These are phyloP conservation scores for Phytophthora sp. DNA, from an alignment of 352 stramenopile species.

Conservation along the genomic window DNA sequence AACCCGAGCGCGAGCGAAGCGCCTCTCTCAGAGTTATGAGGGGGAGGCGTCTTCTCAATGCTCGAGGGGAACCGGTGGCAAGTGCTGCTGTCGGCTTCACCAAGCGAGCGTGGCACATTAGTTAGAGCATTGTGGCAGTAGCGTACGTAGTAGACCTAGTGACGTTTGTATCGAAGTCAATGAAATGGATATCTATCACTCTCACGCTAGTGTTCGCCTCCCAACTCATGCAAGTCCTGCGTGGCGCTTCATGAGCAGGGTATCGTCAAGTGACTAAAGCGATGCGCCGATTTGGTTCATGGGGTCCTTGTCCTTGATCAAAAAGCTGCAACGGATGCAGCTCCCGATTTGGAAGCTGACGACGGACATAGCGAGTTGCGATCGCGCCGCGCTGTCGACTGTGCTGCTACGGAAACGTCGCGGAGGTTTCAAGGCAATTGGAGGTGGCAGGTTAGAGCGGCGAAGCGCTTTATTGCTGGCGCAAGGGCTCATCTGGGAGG, in stretches of 20 bases:
- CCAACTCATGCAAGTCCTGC: neutral
- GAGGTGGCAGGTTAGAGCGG: neutral
- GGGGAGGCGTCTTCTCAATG: neutral
- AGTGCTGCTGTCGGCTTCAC: slow-evolving; percentile 57
- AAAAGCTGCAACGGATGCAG: slow-evolving; percentile 21
- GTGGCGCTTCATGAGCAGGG: neutral
- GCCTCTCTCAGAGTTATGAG: slow-evolving; percentile 13
- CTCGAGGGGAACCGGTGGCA: slow-evolving; percentile 36
- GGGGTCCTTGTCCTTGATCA: neutral
- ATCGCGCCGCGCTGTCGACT: neutral
- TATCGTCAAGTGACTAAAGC: neutral
- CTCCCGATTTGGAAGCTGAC: slow-evolving; percentile 25
- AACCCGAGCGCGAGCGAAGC: neutral
- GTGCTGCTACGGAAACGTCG: slow-evolving; percentile 27
- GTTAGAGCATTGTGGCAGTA: slow-evolving; percentile 32
- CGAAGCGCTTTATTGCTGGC: slow-evolving; percentile 15
- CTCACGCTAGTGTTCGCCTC: no score
- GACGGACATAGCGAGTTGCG: slow-evolving; percentile 3
- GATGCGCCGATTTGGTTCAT: neutral
- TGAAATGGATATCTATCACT: slow-evolving; percentile 35
- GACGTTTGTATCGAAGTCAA: slow-evolving; percentile 24
- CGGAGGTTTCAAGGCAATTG: slow-evolving; percentile 40
- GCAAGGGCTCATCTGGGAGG: neutral
- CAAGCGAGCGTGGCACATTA: slow-evolving; percentile 20
- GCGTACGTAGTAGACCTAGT: slow-evolving; percentile 27